Evolutionary conservation across 2,329 filamentous ascomycete species (phyloP), one percentile per base, ranked within the genome.

Genomic region (Apiospora kogelbergensis): DNA sequence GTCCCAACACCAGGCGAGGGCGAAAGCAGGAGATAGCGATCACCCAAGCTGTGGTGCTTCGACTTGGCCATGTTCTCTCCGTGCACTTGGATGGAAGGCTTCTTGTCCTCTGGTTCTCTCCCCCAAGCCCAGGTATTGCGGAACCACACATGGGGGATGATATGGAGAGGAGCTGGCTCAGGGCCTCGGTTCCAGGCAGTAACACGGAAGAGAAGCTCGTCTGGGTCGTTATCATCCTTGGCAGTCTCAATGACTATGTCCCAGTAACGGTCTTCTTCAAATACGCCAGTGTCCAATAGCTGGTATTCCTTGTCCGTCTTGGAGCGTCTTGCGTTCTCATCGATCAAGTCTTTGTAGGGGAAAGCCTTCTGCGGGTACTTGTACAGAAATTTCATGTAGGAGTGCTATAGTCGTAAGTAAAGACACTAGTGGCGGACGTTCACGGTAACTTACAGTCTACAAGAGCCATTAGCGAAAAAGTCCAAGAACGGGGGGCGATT

Each of bases 381-480:
- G 88, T 98, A 98, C 74, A 98, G 90, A 78, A 91, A 97, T 81
- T 98, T 98, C 95, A 98, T 98, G 84, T 98, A 98, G 37, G 95
- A 97, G 81, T 98, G 95, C 93, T 95, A 79, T 70, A 69, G 6
- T 57, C 63, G 70, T 74, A 24, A 72, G 67, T 67, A 67, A 67
- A 69, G 70, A 71, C 6, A 57, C 13, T 13, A 37, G 67, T 44
- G 30, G 57, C 17, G 24, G 48, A 26, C 64, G 72, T 71, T 48
- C 6, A 24, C 46, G 30, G 20, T 67, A 45, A 69, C 79, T 76
- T 83, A 86, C 84, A 76, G 84, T 85, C 84, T 86, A 72, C 37
- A 53, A 20, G 67, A 26, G 67, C 45, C 67, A 33, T 66, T 66
- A 66, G 65, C 26, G 30, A 24, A 53, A 13, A 24, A 22, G 42